Conservation (phyloP, 2,329 filamentous ascomycete species). For the Colletotrichum cuscutae region DNA sequence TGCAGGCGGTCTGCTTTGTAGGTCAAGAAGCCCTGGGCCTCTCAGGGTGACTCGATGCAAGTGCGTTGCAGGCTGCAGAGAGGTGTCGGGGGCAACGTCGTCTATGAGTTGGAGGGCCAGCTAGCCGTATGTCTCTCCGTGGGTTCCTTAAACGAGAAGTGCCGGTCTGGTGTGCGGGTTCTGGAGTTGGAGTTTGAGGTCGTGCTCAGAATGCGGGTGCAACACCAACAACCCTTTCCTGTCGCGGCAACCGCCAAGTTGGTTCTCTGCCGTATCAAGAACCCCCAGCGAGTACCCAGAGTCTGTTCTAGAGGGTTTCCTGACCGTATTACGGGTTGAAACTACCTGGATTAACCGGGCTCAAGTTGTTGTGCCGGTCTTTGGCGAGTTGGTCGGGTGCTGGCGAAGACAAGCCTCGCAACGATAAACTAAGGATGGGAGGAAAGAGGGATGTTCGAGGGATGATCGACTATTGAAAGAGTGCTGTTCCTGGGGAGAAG, state of each 20-base stretch:
- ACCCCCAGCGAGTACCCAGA: neutral
- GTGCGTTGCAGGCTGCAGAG: slow-evolving; percentile 35
- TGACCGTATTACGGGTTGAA: neutral
- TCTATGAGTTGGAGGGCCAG: slow-evolving; percentile 8
- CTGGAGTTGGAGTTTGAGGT: slow-evolving; percentile 10
- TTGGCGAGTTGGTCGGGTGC: neutral
- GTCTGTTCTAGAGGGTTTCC: neutral
- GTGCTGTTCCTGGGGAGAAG: slow-evolving; percentile 10
- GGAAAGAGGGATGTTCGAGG: slow-evolving; percentile 15
- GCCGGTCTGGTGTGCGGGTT: slow-evolving; percentile 25
- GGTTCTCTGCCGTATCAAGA: slow-evolving; percentile 23
- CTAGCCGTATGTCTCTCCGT: slow-evolving; percentile 37
- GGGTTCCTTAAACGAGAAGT: slow-evolving; percentile 35
- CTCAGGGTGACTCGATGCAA: slow-evolving; percentile 44
- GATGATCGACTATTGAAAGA: slow-evolving; percentile 1
- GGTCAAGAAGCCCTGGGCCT: slow-evolving; percentile 44
- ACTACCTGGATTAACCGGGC: neutral
- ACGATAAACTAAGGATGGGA: neutral
- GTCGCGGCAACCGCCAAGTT: slow-evolving; percentile 22
- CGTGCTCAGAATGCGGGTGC: slow-evolving; percentile 9
- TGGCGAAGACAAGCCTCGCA: neutral
- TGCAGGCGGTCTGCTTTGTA: slow-evolving; percentile 47
- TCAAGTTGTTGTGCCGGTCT: neutral
- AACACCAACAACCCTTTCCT: slow-evolving; percentile 21
- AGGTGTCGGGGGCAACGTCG: slow-evolving; percentile 39